These are phyloP conservation scores for Leavenworthia alabamica DNA, from an alignment of 345 rosid species.

Conservation along the genomic window DNA sequence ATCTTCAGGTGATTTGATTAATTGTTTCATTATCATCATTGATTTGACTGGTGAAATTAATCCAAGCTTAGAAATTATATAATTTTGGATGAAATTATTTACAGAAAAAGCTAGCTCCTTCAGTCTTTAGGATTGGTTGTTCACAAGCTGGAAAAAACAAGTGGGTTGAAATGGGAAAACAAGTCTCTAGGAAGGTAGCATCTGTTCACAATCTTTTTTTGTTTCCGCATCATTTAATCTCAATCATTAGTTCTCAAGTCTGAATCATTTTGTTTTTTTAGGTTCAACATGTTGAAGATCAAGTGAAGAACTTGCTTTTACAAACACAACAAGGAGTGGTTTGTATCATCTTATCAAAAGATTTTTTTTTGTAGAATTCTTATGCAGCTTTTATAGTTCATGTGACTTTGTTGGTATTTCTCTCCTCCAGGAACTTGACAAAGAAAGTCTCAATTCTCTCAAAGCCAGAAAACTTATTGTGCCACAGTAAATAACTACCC, in stretches of 20 bases:
- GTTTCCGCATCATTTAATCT: background rate
- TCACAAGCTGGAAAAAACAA: constrained; percentile 74
- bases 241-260: background rate
- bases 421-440: constrained; percentile 45
- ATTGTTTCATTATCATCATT: background rate
- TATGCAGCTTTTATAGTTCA: background rate
- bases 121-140: constrained; percentile 66
- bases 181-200: constrained; percentile 82
- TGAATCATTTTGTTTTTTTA: constrained; percentile 22
- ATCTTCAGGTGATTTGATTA: constrained; percentile 55
- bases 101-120: constrained; percentile 57
- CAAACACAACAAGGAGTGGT: constrained; percentile 56
- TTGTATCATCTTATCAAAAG: background rate
- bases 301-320: constrained; percentile 56
- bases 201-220: no score
- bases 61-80: no score
- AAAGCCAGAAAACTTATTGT: constrained; percentile 74
- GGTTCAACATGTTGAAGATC: constrained; percentile 85
- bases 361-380: background rate
- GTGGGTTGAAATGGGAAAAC: constrained; percentile 90
- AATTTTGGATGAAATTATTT: no score
- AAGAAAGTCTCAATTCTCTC: constrained; percentile 52
- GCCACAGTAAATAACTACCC: constrained; percentile 38
- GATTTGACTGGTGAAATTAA: background rate
- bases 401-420: background rate